phyloP scores from a whole-genome alignment of 2,329 filamentous ascomycete species.

The Berkeleyomyces rouxiae region DNA sequence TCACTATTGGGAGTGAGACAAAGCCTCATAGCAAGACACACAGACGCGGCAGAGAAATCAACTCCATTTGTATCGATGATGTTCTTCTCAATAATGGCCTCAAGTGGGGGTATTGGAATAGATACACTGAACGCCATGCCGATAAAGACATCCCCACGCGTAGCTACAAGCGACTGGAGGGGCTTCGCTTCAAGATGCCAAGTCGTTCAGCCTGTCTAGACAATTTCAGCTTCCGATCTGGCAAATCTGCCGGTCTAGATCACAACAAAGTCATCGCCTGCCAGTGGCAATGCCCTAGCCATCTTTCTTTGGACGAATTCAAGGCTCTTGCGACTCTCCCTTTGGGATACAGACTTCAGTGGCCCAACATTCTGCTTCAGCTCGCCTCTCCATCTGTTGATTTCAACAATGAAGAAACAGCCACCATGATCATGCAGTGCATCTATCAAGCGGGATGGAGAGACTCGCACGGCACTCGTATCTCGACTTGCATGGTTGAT shows the following conservation, averaged over 20 bases:
- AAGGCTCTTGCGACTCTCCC: constrained; percentile 33
- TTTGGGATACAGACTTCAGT: constrained; percentile 32
- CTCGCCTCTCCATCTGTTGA: constrained; percentile 31
- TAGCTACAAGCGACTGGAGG: constrained; percentile 2
- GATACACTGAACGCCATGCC: background rate
- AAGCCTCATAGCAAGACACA: constrained; percentile 25
- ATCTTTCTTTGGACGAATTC: constrained; percentile 37
- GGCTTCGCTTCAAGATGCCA: constrained; percentile 27
- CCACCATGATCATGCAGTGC: constrained; percentile 31
- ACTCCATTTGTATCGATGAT: constrained; percentile 18
- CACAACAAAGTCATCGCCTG: constrained; percentile 35
- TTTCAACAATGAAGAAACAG: constrained; percentile 32
- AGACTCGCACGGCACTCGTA: background rate
- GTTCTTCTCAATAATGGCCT: constrained; percentile 32
- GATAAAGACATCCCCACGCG: too few relatives aligned
- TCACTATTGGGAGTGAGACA: constrained; percentile 20
- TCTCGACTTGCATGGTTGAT: background rate
- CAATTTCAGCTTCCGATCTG: constrained; percentile 23
- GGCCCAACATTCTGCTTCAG: constrained; percentile 38
- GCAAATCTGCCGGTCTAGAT: constrained; percentile 16
- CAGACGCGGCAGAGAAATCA: constrained; percentile 17
- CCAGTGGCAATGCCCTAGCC: constrained; percentile 29
- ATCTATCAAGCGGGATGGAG: constrained; percentile 29
- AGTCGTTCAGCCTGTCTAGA: constrained; percentile 21
- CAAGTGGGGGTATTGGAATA: constrained; percentile 24